A percentile compares a stretch with the other conserved stretches of the same genome.
These are phyloP conservation scores for thale cress (Arabidopsis thaliana) DNA, from an alignment of 345 rosid species.

Conservation along the genomic window TAIR10.1 NC_003070.9:18343501-18344000, in stretches of 20 bases:
- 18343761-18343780: slow-evolving; percentile 4
- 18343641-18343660: slow-evolving; percentile 28
- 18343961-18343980: slow-evolving; percentile 68
- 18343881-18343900: slow-evolving; percentile 62
- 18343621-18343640: slow-evolving; percentile 14
- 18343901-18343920: slow-evolving; percentile 66
- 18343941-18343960: slow-evolving; percentile 60
- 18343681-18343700: slow-evolving; percentile 93
- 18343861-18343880: slow-evolving; percentile 55
- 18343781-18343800: slow-evolving; percentile 7
- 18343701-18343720: slow-evolving; percentile 95
- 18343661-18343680: slow-evolving; percentile 95
- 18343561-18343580: slow-evolving; percentile 79
- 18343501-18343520: slow-evolving; percentile 96
- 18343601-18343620: slow-evolving; percentile 13
- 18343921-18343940: slow-evolving; percentile 25
- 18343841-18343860: slow-evolving; percentile 54
- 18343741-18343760: slow-evolving; percentile 48
- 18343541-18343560: slow-evolving; percentile 84
- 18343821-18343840: slow-evolving; percentile 88
- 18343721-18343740: slow-evolving; percentile 99
- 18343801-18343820: slow-evolving; percentile 12
- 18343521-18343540: slow-evolving; percentile 86
- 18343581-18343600: neutral
- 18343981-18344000: slow-evolving; percentile 85